Evolutionary conservation across 495 filamentous ascomycete genomes (phyloP).

Genomic region (Daldinia concentrica): DNA sequence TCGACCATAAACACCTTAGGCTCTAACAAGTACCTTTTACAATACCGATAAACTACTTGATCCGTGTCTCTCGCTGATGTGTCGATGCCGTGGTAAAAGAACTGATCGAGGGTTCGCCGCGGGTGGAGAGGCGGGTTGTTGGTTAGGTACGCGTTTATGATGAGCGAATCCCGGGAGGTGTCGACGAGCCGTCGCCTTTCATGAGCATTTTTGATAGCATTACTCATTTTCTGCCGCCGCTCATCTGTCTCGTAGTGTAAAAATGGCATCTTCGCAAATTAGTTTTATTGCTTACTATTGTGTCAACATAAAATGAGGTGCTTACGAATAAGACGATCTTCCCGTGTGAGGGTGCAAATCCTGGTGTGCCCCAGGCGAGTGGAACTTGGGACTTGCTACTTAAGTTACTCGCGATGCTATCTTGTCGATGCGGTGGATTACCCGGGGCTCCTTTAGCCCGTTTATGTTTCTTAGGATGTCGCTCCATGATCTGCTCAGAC

Average conservation of each 20-base stretch:
- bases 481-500: slow-evolving; percentile 44
- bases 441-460: slow-evolving; percentile 44
- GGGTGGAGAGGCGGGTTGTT: slow-evolving; percentile 65
- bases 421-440: slow-evolving; percentile 40
- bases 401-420: slow-evolving; percentile 16
- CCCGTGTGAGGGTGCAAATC: slow-evolving; percentile 41
- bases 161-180: slow-evolving; percentile 65
- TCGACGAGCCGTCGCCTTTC: slow-evolving; percentile 33
- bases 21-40: slow-evolving; percentile 56
- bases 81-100: slow-evolving; percentile 76
- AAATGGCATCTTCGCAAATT: slow-evolving; percentile 65
- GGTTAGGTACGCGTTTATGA: slow-evolving; percentile 70
- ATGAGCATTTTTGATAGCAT: slow-evolving; percentile 62
- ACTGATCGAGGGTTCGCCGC: slow-evolving; percentile 75
- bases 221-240: slow-evolving; percentile 66
- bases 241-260: slow-evolving; percentile 72
- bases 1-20: slow-evolving; percentile 80
- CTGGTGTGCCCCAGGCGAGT: slow-evolving; percentile 41
- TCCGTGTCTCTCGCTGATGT: slow-evolving; percentile 71
- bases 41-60: slow-evolving; percentile 76
- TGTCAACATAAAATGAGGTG: not conserved
- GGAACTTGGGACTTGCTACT: slow-evolving; percentile 29
- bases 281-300: not conserved
- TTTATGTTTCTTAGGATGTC: slow-evolving; percentile 46
- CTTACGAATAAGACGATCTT: slow-evolving; percentile 66